phyloP scores from a whole-genome alignment of 441 rosid species.

The Erodium moschatum region DNA sequence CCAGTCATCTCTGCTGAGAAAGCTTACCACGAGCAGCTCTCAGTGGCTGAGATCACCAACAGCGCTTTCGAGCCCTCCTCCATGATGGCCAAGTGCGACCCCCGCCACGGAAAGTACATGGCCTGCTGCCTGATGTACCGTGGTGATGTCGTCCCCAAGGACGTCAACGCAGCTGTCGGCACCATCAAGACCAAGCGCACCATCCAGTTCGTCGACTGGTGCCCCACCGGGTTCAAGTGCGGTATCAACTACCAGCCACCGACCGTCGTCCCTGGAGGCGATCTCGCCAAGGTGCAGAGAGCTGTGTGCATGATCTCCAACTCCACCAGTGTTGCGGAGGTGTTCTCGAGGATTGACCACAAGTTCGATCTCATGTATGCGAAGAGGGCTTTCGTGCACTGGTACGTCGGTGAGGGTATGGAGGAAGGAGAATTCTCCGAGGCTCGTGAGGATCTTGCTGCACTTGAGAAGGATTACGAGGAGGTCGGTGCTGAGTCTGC shows the following conservation, averaged over 20 bases:
- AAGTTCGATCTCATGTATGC: slow-evolving; percentile 83
- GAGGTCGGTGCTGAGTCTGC: slow-evolving; percentile 55
- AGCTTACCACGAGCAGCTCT: slow-evolving; percentile 24
- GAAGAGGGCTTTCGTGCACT: slow-evolving; percentile 80
- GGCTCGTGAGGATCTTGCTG: slow-evolving; percentile 85
- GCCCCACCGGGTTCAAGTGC: slow-evolving; percentile 85
- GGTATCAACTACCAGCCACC: slow-evolving; percentile 88
- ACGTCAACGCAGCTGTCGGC: slow-evolving; percentile 64
- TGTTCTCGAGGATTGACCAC: slow-evolving; percentile 63
- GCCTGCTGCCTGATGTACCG: slow-evolving; percentile 80
- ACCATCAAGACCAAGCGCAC: slow-evolving; percentile 69
- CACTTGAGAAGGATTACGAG: slow-evolving; percentile 34
- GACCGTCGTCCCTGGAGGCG: slow-evolving; percentile 69
- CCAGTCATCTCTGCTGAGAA: slow-evolving; percentile 62
- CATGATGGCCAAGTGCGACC: slow-evolving; percentile 70
- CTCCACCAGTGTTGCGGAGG: slow-evolving; percentile 23
- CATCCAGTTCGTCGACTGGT: slow-evolving; percentile 79
- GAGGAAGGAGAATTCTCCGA: slow-evolving; percentile 89
- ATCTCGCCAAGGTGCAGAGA: slow-evolving; percentile 70
- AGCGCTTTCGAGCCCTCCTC: slow-evolving; percentile 66
- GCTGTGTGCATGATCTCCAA: slow-evolving; percentile 89
- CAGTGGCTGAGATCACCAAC: slow-evolving; percentile 68
- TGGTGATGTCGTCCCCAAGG: slow-evolving; percentile 73
- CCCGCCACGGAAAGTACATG: slow-evolving; percentile 30
- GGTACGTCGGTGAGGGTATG: slow-evolving; percentile 92